A percentile compares a stretch with the other conserved stretches of the same genome.
phyloP scores from a whole-genome alignment of 306 rosid species.

The Quercus bicolor region DNA sequence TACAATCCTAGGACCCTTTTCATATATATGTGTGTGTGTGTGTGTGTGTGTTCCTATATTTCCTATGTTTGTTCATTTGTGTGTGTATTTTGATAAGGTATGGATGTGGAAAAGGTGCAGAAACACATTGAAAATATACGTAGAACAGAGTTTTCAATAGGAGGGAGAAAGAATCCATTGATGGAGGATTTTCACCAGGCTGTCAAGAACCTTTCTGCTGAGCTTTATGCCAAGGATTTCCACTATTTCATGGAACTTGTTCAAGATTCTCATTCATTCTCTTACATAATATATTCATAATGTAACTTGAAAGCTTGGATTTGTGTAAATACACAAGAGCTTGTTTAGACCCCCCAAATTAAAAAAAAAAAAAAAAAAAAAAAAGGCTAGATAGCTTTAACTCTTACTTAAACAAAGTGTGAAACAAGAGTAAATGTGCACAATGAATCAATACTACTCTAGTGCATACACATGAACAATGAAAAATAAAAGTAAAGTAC shows the following conservation, averaged over 20 bases:
- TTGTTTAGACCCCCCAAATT: no score
- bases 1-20: not conserved
- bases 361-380: no score
- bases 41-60: not conserved
- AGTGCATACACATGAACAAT: no score
- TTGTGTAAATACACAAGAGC: no score
- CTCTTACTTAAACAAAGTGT: no score
- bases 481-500: no score
- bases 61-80: not conserved
- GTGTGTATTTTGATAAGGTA: not conserved
- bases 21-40: not conserved
- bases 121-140: conserved; percentile 55
- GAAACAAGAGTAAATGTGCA: no score
- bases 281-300: no score
- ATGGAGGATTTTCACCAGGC: conserved; percentile 56
- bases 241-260: conserved; percentile 81
- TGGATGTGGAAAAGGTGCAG: conserved; percentile 27
- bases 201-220: conserved; percentile 47
- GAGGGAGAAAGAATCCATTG: conserved; percentile 40
- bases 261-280: conserved; percentile 31
- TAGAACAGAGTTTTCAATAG: conserved; percentile 52
- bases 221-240: conserved; percentile 64
- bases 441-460: no score
- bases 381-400: no score
- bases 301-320: no score